A percentile compares a stretch with the other conserved stretches of the same genome.
Conservation (phyloP, 1,139 yeast genomes). For the Debaryomyces nepalensis region DNA sequence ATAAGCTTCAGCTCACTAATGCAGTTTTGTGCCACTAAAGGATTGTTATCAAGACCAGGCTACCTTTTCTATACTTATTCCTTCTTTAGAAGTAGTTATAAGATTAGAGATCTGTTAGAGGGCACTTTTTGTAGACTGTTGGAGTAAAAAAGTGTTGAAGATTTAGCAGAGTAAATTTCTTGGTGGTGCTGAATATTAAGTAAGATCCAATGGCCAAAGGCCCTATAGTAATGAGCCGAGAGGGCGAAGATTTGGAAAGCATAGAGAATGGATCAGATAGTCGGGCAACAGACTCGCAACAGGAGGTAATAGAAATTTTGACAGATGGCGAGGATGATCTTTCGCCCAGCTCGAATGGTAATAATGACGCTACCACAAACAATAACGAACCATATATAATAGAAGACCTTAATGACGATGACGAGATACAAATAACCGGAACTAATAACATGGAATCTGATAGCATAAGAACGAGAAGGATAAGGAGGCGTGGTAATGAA, state of each 20-base stretch:
- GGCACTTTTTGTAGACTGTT: too few relatives aligned
- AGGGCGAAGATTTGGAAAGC: background rate
- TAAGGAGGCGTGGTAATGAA: constrained; percentile 5
- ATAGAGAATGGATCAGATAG: background rate
- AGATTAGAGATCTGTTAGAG: too few relatives aligned
- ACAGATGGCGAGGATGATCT: constrained; percentile 18
- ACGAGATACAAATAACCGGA: constrained; percentile 18
- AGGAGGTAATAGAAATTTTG: constrained; percentile 17
- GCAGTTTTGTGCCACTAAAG: background rate
- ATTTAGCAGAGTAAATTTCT: background rate
- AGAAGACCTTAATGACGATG: constrained; percentile 14
- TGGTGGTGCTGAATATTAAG: background rate
- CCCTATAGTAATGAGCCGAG: constrained; percentile 2
- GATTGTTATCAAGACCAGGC: constrained; percentile 1
- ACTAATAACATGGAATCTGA: background rate
- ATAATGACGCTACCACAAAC: background rate
- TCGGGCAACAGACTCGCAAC: background rate
- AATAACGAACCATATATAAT: constrained; percentile 1
- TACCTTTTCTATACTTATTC: too few relatives aligned
- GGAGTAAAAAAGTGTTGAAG: background rate
- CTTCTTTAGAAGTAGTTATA: too few relatives aligned
- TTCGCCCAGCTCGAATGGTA: background rate
- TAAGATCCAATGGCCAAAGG: constrained; percentile 4
- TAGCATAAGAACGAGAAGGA: background rate
- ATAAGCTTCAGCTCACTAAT: background rate